Percentiles rank a stretch among this genome's conserved stretches.
These are phyloP conservation scores for Salix caprea DNA, from an alignment of 345 rosid genomes.

Conservation along the genomic window DNA sequence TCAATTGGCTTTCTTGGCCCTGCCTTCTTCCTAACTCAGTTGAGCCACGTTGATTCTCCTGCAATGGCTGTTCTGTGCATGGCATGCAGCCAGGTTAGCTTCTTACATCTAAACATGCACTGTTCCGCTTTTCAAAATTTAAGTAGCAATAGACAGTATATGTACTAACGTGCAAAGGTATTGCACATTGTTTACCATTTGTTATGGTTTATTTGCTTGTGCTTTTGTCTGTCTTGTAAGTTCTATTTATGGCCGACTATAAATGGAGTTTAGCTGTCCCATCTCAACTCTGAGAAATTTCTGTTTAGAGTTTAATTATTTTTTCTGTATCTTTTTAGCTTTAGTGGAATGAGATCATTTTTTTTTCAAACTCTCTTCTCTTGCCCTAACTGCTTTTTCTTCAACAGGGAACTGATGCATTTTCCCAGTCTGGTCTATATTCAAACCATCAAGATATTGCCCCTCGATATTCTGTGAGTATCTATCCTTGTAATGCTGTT, in stretches of 20 bases:
- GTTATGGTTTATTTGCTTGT: neutral
- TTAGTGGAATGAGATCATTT: neutral
- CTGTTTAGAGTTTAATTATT: neutral
- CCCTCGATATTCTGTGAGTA: slow-evolving; percentile 87
- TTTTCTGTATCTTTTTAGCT: neutral
- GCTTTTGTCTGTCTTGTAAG: neutral
- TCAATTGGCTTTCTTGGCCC: slow-evolving; percentile 94
- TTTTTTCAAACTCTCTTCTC: neutral
- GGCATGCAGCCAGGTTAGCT: slow-evolving; percentile 87
- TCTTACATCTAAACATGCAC: neutral
- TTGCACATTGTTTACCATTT: neutral
- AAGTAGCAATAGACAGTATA: neutral
- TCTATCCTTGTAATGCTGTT: neutral
- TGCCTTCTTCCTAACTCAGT: slow-evolving; percentile 89
- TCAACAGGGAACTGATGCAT: slow-evolving; percentile 80
- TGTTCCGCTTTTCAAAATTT: neutral
- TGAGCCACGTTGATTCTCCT: slow-evolving; percentile 87
- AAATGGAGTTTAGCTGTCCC: neutral
- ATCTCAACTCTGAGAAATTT: neutral
- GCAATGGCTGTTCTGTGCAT: slow-evolving; percentile 75
- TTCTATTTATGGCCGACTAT: neutral
- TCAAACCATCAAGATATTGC: slow-evolving; percentile 97
- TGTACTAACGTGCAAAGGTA: neutral
- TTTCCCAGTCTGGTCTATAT: slow-evolving; percentile 89
- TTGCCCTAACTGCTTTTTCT: neutral